Base-by-base conservation (phyloP, 192 early-diverging fungal genomes). In the Podila epicladia region DNA sequence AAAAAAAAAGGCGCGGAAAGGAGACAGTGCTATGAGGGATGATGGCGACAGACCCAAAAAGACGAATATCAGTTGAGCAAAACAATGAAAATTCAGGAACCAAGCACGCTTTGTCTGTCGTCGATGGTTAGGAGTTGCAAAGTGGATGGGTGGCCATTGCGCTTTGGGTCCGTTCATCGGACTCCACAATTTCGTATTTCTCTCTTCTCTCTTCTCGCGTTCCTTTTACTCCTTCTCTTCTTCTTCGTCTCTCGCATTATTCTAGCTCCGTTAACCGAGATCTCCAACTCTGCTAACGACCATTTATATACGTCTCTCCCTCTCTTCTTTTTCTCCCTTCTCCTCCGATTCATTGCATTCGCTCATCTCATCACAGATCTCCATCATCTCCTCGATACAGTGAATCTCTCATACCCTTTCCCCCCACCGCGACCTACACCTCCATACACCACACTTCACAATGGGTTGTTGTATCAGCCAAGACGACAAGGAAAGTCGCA, bases 401-500 rank as follows among this genome's bases (percentile, higher is more conserved):
- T 37, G 9, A 62, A 33, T 33, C 28, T 28, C 24, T 62, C 33
- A n/a, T 62, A 58, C 28, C 7, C 55, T 68, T 9, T 49, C 58
- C 61, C 41, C 51, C 31, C 6, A 28, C 59, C 26, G 15, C 26
- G 4, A 33, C 20, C 65, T 35, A 59, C 35, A 8, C 24, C 5
- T 31, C 49, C 28, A 31, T 20, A 28, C 59, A 33, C 29, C 35
- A 51, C 31, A 26, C 15, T 28, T 48, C 48, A 22, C 24, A 33
- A 38, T 99, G 97, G 96, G 97, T 72, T 96, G 96, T 75, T 94
- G 93, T 71, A 86, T 87, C 71, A 95, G 93, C 69, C 85, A 89
- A 74, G 97, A 98, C 69, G 92, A 97, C 49, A 82, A 88, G 62
- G 96, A 97, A 83, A 88, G 89, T 68, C 95, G 92, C 78, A 89